A percentile compares a stretch with the other conserved stretches of the same genome.
phyloP scores from a whole-genome alignment of 345 rosid genomes.

The Moringa oleifera region DNA sequence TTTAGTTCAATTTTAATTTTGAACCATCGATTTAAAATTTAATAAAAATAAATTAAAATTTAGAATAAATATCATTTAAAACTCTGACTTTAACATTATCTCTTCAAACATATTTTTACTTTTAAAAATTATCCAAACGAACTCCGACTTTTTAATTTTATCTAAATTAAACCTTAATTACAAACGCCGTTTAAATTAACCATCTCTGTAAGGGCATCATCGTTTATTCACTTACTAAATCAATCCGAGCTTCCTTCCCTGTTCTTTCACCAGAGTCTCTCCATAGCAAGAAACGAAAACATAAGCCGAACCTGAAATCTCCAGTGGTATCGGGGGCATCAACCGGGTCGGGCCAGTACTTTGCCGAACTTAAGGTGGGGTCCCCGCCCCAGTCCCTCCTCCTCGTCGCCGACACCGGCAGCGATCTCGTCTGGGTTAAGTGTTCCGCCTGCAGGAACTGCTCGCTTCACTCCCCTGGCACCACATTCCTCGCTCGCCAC shows the following conservation, averaged over 20 bases:
- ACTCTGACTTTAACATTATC: too few species aligned
- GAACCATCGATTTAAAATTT: too few species aligned
- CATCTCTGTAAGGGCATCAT: too few species aligned
- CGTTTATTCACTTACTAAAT: too few species aligned
- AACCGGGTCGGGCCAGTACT: conserved; percentile 83
- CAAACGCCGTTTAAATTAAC: too few species aligned
- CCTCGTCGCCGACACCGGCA: conserved; percentile 79
- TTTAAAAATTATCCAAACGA: too few species aligned
- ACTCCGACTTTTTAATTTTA: too few species aligned
- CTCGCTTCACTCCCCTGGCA: conserved; percentile 41
- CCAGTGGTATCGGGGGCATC: conserved; percentile 72
- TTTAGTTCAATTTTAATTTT: too few species aligned
- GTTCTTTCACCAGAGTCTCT: conserved; percentile 10
- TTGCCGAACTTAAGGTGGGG: conserved; percentile 65
- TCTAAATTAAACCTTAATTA: too few species aligned
- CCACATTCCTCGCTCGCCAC: conserved; percentile 69
- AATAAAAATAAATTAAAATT: too few species aligned
- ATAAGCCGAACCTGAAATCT: conserved; percentile 31
- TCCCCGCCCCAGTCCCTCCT: conserved; percentile 71
- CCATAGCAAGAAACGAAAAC: conserved; percentile 17
- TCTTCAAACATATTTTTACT: too few species aligned
- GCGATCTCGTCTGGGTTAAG: conserved; percentile 81
- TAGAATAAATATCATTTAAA: too few species aligned
- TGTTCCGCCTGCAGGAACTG: conserved; percentile 77
- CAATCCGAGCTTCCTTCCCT: conserved; percentile 37